Conservation (phyloP, 78 protist species). For the Dictyostelium capitatum region DNA sequence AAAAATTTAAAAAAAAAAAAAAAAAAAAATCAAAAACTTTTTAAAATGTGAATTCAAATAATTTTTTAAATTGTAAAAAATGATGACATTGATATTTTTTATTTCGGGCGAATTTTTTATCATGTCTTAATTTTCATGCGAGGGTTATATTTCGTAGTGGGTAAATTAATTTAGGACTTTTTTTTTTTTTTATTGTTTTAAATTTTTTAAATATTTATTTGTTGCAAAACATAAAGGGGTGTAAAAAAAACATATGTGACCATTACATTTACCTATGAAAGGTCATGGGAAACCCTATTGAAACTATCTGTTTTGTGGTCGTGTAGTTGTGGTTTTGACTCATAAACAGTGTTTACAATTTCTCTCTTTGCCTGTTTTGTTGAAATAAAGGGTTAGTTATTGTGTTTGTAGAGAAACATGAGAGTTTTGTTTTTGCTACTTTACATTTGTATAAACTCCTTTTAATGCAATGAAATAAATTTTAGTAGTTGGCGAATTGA, state of each 20-base stretch:
- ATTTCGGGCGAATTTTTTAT: no score
- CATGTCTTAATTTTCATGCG: no score
- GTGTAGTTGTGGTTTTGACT: conserved; percentile 59
- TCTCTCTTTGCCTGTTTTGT: conserved; percentile 52
- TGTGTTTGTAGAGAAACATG: neutral
- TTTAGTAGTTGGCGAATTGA: conserved; percentile 71
- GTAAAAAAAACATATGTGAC: no score
- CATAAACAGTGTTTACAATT: conserved; percentile 70
- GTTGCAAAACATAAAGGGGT: no score
- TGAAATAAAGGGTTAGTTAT: neutral
- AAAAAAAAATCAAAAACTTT: neutral
- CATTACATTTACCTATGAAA: conserved; percentile 17
- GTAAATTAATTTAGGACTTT: neutral
- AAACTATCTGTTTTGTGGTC: conserved; percentile 42
- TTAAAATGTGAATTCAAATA: no score
- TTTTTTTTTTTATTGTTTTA: conserved; percentile 7
- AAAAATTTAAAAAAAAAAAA: no score
- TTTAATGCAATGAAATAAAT: conserved; percentile 74
- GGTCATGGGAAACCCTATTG: conserved; percentile 11
- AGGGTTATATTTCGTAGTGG: no score
- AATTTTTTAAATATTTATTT: neutral
- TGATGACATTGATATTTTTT: no score
- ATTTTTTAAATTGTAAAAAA: no score
- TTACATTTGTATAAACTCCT: conserved; percentile 63
- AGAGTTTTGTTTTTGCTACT: neutral